phyloP scores from a whole-genome alignment of 306 rosid species.

The Fragaria vesca region DNA sequence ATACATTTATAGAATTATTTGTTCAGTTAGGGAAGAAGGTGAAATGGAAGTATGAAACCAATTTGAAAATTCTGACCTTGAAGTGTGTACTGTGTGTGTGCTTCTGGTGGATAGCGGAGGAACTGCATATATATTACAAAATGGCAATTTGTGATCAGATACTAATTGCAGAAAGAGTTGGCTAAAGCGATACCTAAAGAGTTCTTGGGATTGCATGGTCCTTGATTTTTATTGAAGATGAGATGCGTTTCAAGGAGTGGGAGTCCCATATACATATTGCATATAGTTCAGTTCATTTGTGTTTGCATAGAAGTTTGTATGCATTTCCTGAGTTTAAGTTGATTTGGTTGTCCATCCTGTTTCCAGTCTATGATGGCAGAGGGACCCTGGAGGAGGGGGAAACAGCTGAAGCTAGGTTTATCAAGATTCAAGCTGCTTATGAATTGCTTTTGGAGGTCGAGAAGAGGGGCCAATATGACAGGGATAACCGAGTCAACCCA shows the following conservation, averaged over 20 bases:
- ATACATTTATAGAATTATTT: neutral
- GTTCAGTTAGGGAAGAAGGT: neutral
- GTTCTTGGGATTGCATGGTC: neutral
- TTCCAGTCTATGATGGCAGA: conserved; percentile 76
- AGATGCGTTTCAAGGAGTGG: neutral
- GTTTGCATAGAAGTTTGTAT: conserved; percentile 9
- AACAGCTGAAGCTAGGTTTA: conserved; percentile 91
- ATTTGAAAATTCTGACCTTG: neutral
- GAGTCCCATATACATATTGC: neutral
- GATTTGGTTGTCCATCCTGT: conserved; percentile 15
- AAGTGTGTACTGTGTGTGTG: neutral
- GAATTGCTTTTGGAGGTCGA: conserved; percentile 73
- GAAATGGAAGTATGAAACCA: neutral
- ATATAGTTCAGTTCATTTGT: neutral
- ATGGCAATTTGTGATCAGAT: neutral
- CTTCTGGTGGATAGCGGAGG: neutral
- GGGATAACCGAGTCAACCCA: conserved; percentile 79
- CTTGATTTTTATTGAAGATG: neutral
- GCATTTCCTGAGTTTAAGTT: neutral
- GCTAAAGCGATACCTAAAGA: neutral
- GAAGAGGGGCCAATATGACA: conserved; percentile 71
- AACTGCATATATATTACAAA: neutral
- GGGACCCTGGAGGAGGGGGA: conserved; percentile 94
- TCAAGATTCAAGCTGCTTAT: conserved; percentile 97
- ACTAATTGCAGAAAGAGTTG: neutral